Base-by-base conservation (phyloP, 495 filamentous ascomycete genomes). In the Talaromyces liani region DNA sequence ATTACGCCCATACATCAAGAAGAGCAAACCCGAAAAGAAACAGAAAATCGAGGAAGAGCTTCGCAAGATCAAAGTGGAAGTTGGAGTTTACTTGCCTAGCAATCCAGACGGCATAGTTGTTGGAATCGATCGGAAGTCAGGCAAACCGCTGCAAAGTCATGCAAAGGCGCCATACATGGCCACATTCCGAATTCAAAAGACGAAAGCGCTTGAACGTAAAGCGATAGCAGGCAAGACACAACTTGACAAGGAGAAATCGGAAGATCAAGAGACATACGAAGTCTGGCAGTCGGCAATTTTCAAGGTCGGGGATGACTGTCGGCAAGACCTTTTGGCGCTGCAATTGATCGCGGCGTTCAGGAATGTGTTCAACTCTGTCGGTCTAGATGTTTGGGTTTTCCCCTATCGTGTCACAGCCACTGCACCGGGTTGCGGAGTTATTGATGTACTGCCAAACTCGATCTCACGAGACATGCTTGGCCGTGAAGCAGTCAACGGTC, bases 211-310 rank as follows among this genome's bases (percentile, higher is more conserved):
- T 66, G 64, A 47, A 69, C 66, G 47, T 65, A 63, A 34, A 57
- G 70, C 24, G 59, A 51, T 41, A 45, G 39, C 45, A 57, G 61
- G 39, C 16, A 36, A 58, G 41, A 6, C n/a, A 31, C 36, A 55
- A 24, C 2, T 16, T 29, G 59, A 51, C 5, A 67, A 71, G 68
- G 60, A 67, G 10, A 69, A 73, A 1, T 69, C 77, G 16, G 49
- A 67, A 27, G 70, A 73, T 18, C 67, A 69, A 58, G 74, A 83
- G 63, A 89, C 89, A 0, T 87, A 92, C 61, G 95, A 98, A 74
- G 88, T 96, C 14, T 97, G 94, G 95, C 94, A 98, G 74, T 96
- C 93, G 2, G 95, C 95, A 16, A 99, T 99, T 71, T 99, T 99
- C 85, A 99, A 99, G 74, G 95, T 99, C 62, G 95, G 95, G 20